phyloP scores from a whole-genome alignment of 2,329 filamentous ascomycete genomes.

The Falciphora oryzae region DNA sequence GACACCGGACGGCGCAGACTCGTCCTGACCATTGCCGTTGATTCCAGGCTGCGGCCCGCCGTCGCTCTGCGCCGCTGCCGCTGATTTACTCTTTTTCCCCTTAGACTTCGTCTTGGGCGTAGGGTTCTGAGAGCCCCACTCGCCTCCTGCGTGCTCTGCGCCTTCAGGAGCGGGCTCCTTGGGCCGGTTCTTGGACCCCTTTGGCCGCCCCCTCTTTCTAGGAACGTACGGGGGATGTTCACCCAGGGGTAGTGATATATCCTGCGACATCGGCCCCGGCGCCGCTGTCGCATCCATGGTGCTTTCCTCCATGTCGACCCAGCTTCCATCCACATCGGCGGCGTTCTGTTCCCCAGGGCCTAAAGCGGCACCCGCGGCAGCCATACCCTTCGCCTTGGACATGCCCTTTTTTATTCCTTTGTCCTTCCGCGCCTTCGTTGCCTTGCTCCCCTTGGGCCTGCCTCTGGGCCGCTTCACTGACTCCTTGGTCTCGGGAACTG shows the following conservation, averaged over 20 bases:
- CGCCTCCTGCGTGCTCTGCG: neutral
- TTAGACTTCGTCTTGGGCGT: neutral
- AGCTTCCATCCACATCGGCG: conserved; percentile 32
- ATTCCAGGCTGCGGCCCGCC: neutral
- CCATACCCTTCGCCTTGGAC: conserved; percentile 16
- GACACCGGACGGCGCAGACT: neutral
- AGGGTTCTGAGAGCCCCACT: neutral
- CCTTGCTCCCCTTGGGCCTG: conserved; percentile 52
- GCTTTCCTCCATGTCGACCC: conserved; percentile 39
- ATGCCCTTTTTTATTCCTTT: conserved; percentile 46
- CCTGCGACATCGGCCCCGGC: neutral
- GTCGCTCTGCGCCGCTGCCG: neutral
- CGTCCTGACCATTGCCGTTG: conserved; percentile 4
- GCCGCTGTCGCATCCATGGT: conserved; percentile 18
- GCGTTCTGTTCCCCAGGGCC: conserved; percentile 1
- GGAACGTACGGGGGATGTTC: neutral
- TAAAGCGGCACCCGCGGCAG: conserved; percentile 10
- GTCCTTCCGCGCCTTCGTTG: conserved; percentile 38
- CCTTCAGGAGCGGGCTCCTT: conserved; percentile 23
- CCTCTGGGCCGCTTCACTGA: conserved; percentile 40
- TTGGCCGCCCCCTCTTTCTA: conserved; percentile 42
- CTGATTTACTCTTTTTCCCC: conserved; percentile 2
- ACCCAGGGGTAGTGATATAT: neutral
- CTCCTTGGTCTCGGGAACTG: conserved; percentile 1
- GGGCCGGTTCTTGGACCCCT: conserved; percentile 46